phyloP scores from a whole-genome alignment of 1,139 yeast species.

The Protomyces lactucae-debilis region DNA sequence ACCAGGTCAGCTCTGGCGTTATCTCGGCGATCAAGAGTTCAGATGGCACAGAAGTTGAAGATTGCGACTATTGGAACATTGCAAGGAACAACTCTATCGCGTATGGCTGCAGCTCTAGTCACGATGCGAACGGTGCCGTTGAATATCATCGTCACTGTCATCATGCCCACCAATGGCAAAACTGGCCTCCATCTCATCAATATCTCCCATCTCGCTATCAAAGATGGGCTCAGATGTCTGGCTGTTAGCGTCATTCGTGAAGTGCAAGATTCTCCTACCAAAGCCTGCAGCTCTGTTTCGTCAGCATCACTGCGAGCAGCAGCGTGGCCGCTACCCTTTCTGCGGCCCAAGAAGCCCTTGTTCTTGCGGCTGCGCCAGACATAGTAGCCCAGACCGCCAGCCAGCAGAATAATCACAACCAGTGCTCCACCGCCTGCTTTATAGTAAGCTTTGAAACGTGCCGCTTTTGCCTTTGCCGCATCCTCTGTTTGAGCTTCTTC shows the following conservation, averaged over 20 bases:
- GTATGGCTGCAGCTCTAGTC: neutral
- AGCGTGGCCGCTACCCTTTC: constrained; percentile 15
- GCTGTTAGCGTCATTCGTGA: neutral
- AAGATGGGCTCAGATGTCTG: neutral
- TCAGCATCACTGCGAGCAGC: constrained; percentile 21
- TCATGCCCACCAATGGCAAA: neutral
- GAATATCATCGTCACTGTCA: neutral
- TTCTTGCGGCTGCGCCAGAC: constrained; percentile 33
- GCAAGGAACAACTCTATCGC: no score
- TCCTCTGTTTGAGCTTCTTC: neutral
- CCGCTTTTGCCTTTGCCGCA: constrained; percentile 36
- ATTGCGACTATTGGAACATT: no score
- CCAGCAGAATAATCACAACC: constrained; percentile 38
- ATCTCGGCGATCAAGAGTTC: no score
- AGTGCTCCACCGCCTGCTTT: constrained; percentile 43
- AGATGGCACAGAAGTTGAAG: no score
- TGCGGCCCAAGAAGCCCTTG: neutral
- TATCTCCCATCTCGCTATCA: neutral
- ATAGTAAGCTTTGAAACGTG: constrained; percentile 40
- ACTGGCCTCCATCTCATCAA: neutral
- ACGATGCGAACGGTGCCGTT: neutral
- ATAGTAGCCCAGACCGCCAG: constrained; percentile 35
- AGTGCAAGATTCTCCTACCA: constrained; percentile 25
- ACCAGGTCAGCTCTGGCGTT: no score
- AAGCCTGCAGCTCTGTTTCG: constrained; percentile 31